Conservation (phyloP, 805 yeast genomes). For the Lipomyces anomalus region DNA sequence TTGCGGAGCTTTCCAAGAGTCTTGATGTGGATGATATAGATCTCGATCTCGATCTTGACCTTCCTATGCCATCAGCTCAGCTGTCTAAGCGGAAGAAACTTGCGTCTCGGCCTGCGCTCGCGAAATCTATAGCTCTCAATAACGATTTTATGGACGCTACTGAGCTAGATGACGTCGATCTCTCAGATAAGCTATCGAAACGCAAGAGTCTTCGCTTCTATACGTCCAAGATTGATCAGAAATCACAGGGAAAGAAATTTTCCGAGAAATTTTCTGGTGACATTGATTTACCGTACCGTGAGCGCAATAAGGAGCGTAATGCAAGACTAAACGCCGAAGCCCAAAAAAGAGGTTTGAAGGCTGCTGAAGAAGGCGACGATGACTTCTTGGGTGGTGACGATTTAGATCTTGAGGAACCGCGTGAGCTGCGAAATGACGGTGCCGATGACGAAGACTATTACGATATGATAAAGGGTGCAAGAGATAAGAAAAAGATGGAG, state of each 20-base stretch:
- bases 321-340: constrained; percentile 86
- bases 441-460: constrained; percentile 53
- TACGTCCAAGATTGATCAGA: constrained; percentile 93
- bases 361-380: constrained; percentile 38
- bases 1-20: constrained; percentile 20
- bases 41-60: constrained; percentile 39
- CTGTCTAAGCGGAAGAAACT: constrained; percentile 39
- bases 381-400: constrained; percentile 31
- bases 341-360: constrained; percentile 63
- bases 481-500: constrained; percentile 46
- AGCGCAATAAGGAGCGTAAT: constrained; percentile 83
- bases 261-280: constrained; percentile 68
- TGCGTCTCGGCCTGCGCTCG: constrained; percentile 19
- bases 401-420: constrained; percentile 32
- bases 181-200: constrained; percentile 76
- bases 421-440: background rate
- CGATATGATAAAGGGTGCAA: constrained; percentile 45
- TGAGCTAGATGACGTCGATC: constrained; percentile 72
- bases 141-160: constrained; percentile 62
- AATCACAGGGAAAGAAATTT: constrained; percentile 45
- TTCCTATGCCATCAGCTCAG: constrained; percentile 45
- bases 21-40: background rate
- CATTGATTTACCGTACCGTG: constrained; percentile 84
- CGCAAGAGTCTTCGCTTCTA: constrained; percentile 85
- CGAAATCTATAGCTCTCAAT: background rate